Conservation (phyloP, 1,284 basidiomycete genomes). For the Fomitopsis schrenkii region DNA sequence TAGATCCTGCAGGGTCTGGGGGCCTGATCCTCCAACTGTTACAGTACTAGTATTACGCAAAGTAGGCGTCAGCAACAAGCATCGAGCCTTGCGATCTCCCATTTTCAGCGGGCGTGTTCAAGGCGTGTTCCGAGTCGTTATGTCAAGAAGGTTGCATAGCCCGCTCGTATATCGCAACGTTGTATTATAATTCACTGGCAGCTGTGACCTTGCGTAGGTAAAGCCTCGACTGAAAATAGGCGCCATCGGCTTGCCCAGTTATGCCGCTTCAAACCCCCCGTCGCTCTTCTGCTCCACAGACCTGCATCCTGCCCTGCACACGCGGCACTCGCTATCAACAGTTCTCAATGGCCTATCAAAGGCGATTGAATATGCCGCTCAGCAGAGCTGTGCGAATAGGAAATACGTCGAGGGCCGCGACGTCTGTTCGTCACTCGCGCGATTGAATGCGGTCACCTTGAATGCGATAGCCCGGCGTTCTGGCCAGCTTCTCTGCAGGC, state of each 20-base stretch:
- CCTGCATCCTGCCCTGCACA: not conserved
- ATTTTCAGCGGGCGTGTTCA: not conserved
- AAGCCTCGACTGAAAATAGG: too few species aligned
- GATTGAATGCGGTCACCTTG: not conserved
- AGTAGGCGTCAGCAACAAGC: not conserved
- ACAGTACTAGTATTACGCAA: not conserved
- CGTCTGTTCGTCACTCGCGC: not conserved
- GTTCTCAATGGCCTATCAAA: not conserved
- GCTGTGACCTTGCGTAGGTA: too few species aligned
- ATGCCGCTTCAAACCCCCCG: not conserved
- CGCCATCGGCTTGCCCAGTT: not conserved
- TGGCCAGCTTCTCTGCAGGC: not conserved
- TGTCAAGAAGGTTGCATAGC: not conserved
- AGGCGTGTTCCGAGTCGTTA: not conserved
- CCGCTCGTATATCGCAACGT: not conserved
- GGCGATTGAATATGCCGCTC: not conserved
- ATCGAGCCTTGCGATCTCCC: not conserved
- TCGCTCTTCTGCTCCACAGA: not conserved
- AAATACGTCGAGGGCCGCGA: conserved; percentile 1
- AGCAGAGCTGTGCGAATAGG: not conserved
- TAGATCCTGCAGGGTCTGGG: not conserved
- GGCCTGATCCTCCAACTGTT: not conserved
- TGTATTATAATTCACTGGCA: too few species aligned
- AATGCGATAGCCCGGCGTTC: not conserved
- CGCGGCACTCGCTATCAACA: not conserved